These are phyloP conservation scores for Populus deltoides DNA, from an alignment of 345 rosid species.

Conservation along the genomic window DNA sequence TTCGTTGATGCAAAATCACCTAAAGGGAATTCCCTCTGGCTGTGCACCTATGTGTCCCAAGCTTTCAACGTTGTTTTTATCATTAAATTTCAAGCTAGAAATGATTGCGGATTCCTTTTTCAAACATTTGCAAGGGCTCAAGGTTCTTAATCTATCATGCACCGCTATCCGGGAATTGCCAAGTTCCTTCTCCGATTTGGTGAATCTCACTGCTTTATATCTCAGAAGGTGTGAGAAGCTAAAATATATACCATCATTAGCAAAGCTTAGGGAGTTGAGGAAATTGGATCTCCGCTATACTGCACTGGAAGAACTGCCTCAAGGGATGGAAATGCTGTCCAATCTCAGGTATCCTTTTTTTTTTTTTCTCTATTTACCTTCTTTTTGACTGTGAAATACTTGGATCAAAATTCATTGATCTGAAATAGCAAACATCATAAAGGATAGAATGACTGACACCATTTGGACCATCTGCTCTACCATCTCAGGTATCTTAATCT, in stretches of 20 bases:
- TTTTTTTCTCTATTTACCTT: too few species aligned
- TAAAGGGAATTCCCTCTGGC: background rate
- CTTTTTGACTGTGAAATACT: background rate
- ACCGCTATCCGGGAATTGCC: conserved; percentile 7
- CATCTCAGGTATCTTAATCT: background rate
- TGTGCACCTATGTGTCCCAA: conserved; percentile 11
- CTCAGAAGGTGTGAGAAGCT: background rate
- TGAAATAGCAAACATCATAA: background rate
- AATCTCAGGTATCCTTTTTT: conserved; percentile 19
- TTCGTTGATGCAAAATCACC: background rate
- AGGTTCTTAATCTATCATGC: background rate
- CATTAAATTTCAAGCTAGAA: fast-evolving
- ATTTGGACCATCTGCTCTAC: background rate
- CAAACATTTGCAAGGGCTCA: background rate
- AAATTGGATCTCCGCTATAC: conserved; percentile 12
- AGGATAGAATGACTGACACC: background rate
- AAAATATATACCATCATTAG: conserved; percentile 18
- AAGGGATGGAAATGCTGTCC: conserved; percentile 16
- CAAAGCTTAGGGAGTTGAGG: conserved; percentile 4
- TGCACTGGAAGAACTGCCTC: conserved; percentile 8
- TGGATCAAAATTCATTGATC: background rate
- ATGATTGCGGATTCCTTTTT: background rate
- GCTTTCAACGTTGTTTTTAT: background rate
- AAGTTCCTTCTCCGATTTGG: conserved; percentile 11
- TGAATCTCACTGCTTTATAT: conserved; percentile 14